Conservation (phyloP, 768 basidiomycete species). For the Lactarius sanguifluus region DNA sequence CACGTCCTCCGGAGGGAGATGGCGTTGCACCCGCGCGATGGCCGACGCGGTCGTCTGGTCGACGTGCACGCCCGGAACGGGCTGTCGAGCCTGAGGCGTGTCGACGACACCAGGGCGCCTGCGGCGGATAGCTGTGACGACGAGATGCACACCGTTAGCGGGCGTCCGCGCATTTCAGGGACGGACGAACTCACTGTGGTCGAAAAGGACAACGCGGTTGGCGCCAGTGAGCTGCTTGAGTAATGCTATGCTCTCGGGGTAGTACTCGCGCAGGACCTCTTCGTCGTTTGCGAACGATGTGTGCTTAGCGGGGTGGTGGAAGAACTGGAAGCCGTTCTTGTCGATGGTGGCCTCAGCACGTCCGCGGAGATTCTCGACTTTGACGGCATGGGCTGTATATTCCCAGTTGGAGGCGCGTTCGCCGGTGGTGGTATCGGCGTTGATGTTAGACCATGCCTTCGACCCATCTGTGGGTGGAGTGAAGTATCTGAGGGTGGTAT, state of each 20-base stretch:
- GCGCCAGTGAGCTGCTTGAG: constrained; percentile 62
- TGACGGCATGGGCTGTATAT: constrained; percentile 35
- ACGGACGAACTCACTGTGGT: constrained; percentile 51
- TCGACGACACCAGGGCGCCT: no score
- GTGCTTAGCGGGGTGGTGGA: constrained; percentile 42
- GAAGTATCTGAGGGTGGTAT: constrained; percentile 30
- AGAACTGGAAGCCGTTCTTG: constrained; percentile 52
- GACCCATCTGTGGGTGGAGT: constrained; percentile 34
- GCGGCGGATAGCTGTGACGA: no score
- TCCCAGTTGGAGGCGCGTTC: constrained; percentile 41
- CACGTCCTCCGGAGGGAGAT: constrained; percentile 44
- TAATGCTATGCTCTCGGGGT: constrained; percentile 57
- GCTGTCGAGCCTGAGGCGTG: constrained; percentile 44
- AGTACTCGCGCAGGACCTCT: constrained; percentile 56
- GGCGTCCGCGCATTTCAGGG: constrained; percentile 28
- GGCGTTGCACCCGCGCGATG: constrained; percentile 43
- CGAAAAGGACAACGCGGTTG: constrained; percentile 58
- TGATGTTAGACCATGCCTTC: constrained; percentile 32
- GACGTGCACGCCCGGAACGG: constrained; percentile 44
- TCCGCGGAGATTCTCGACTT: constrained; percentile 55
- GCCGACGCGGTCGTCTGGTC: constrained; percentile 47
- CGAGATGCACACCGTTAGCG: no score
- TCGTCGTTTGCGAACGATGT: constrained; percentile 50
- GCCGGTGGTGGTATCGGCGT: constrained; percentile 34
- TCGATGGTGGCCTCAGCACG: constrained; percentile 48